phyloP scores from a whole-genome alignment of 257 asterid species.

The Misopates orontium region DNA sequence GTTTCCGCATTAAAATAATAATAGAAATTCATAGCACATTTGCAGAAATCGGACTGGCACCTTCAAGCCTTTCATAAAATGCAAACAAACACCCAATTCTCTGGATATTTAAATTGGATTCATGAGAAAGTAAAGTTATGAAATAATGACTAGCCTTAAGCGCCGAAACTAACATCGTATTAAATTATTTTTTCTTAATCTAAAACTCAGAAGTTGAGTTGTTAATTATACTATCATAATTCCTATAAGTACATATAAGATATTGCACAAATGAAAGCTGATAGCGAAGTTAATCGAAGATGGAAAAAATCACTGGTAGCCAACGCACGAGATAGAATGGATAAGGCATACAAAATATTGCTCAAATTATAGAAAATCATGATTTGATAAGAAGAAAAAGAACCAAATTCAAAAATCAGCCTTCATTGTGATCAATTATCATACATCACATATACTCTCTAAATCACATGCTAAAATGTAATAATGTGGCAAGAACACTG shows the following conservation, averaged over 20 bases:
- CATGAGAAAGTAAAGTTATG: too few relatives aligned
- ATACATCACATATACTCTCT: not conserved
- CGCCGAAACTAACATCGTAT: too few relatives aligned
- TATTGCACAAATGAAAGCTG: not conserved
- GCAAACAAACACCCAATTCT: too few relatives aligned
- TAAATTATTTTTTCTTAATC: too few relatives aligned
- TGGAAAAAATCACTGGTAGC: not conserved
- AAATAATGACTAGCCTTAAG: too few relatives aligned
- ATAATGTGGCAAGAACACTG: too few relatives aligned
- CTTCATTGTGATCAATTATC: not conserved
- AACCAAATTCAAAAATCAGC: not conserved
- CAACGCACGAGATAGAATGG: not conserved
- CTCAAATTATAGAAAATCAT: not conserved
- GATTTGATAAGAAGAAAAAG: not conserved
- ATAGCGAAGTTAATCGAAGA: not conserved
- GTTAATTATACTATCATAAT: too few relatives aligned
- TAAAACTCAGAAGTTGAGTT: too few relatives aligned
- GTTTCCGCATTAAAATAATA: not conserved
- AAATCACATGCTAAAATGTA: too few relatives aligned
- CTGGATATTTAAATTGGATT: too few relatives aligned
- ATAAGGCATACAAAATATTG: not conserved
- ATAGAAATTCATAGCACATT: not conserved
- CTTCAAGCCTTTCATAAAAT: too few relatives aligned
- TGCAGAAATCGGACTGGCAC: not conserved
- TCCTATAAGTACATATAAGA: not conserved